Evolutionary conservation across 164 flowering plant species (phyloP).

Genomic region (grape (Vitis vinifera)): DNA sequence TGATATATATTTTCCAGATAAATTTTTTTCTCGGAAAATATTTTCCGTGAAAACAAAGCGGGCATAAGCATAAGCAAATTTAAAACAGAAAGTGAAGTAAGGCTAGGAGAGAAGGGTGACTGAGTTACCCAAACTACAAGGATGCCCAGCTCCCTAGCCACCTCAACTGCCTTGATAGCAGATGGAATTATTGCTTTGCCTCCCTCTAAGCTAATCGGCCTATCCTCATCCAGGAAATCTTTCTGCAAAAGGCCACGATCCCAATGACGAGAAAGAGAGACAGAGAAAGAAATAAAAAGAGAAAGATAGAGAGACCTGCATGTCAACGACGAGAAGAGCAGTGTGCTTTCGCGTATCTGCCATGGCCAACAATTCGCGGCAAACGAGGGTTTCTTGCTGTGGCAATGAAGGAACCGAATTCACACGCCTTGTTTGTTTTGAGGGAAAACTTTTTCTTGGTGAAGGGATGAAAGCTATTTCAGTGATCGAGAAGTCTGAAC

Average conservation of each 20-base stretch:
- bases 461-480: no score
- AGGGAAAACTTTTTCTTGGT: no score
- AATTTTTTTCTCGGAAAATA: no score
- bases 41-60: not conserved
- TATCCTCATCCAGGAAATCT: conserved; percentile 62
- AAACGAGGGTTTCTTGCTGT: no score
- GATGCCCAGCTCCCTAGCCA: conserved; percentile 64
- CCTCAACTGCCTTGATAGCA: conserved; percentile 64
- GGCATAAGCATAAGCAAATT: not conserved
- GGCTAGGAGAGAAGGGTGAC: not conserved
- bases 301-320: conserved; percentile 58
- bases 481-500: no score
- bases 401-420: no score
- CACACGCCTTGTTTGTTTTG: no score
- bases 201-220: conserved; percentile 49
- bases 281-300: conserved; percentile 3
- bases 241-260: conserved; percentile 41
- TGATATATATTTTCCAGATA: not conserved
- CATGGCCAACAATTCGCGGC: conserved; percentile 5
- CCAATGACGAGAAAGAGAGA: not conserved
- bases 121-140: conserved; percentile 70
- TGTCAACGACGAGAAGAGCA: conserved; percentile 81
- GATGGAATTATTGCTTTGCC: conserved; percentile 71
- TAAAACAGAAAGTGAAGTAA: not conserved
- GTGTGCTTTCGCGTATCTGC: conserved; percentile 52